A percentile compares a stretch with the other conserved stretches of the same genome.
Evolutionary conservation across 1,284 basidiomycete genomes (phyloP).

Genomic region (Porogramme epimiltina): DNA sequence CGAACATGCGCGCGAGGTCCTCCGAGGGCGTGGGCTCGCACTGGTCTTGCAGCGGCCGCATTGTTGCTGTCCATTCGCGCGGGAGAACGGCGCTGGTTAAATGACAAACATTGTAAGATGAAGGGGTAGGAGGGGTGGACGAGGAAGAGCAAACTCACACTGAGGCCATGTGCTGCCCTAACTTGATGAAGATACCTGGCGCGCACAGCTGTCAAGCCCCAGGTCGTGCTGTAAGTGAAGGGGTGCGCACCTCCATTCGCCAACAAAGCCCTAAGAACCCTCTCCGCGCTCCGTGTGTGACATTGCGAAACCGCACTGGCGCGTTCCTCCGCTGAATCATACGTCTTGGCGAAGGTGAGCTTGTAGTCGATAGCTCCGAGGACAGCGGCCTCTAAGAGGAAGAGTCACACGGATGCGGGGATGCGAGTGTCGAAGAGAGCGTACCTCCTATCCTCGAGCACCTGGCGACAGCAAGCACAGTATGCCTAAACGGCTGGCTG

Average conservation of each 20-base stretch:
- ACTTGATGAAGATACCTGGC: conserved; percentile 88
- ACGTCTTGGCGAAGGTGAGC: conserved; percentile 62
- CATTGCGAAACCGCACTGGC: conserved; percentile 71
- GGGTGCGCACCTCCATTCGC: conserved; percentile 76
- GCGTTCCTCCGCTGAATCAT: conserved; percentile 57
- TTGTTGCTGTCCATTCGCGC: conserved; percentile 71
- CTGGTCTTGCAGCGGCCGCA: conserved; percentile 82
- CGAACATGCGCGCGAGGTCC: conserved; percentile 69
- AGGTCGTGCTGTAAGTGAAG: background rate
- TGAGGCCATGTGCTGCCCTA: conserved; percentile 89
- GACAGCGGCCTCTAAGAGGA: conserved; percentile 56
- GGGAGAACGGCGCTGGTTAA: conserved; percentile 61
- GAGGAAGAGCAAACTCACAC: conserved; percentile 40
- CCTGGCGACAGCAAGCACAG: conserved; percentile 63
- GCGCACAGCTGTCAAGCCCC: too few relatives aligned
- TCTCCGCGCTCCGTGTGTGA: conserved; percentile 77
- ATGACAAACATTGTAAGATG: conserved; percentile 30
- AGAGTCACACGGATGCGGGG: background rate
- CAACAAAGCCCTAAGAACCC: conserved; percentile 79
- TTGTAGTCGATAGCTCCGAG: conserved; percentile 86
- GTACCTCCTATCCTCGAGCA: conserved; percentile 73
- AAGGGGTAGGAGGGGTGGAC: background rate
- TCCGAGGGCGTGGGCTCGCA: conserved; percentile 80
- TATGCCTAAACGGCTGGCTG: conserved; percentile 66
- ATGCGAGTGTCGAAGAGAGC: conserved; percentile 21